phyloP scores from a whole-genome alignment of 2,329 filamentous ascomycete genomes.

The Aureobasidium sp. region DNA sequence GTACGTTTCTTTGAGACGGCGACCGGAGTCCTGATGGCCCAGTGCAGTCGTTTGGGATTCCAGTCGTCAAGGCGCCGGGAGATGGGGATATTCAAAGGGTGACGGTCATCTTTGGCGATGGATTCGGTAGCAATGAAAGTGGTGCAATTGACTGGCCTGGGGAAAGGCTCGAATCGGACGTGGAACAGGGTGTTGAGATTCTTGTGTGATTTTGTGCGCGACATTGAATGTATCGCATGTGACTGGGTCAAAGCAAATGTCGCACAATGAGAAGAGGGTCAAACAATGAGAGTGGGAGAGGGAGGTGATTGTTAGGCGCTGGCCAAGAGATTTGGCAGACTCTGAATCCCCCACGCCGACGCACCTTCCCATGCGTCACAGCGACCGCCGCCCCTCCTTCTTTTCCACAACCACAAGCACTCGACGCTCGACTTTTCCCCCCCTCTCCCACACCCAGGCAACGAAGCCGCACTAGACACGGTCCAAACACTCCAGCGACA shows the following conservation, averaged over 20 bases:
- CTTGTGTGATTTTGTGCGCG: neutral
- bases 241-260: neutral
- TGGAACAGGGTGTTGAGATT: neutral
- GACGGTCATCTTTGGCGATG: constrained; percentile 19
- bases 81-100: constrained; percentile 28
- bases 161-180: constrained; percentile 16
- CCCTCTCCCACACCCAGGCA: constrained; percentile 12
- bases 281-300: neutral
- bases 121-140: constrained; percentile 19
- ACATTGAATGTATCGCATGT: neutral
- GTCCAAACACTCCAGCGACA: constrained; percentile 16
- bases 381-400: constrained; percentile 4
- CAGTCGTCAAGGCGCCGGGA: constrained; percentile 18
- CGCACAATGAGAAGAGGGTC: neutral
- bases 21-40: constrained; percentile 31
- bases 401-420: constrained; percentile 1
- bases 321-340: constrained; percentile 10
- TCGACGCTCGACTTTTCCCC: neutral
- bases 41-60: constrained; percentile 38
- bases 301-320: neutral
- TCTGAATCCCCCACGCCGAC: constrained; percentile 7
- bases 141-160: constrained; percentile 22
- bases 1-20: constrained; percentile 31
- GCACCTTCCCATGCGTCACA: neutral
- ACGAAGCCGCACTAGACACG: constrained; percentile 18